Base-by-base conservation (phyloP, 2,329 filamentous ascomycete genomes). In the Phoma sp. region DNA sequence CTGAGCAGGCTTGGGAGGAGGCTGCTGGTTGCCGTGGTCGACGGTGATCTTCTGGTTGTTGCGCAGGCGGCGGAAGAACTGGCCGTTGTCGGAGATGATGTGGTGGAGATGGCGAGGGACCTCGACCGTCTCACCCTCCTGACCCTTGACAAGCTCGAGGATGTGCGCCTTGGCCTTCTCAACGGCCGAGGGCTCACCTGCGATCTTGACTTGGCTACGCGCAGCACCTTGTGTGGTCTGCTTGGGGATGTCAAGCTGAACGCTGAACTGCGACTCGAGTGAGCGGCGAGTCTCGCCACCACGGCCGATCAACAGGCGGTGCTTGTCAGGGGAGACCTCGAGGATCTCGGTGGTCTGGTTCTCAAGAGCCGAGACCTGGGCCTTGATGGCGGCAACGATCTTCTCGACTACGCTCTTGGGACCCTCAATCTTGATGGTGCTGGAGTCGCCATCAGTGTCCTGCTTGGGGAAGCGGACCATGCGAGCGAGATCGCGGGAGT, bases 391-490 rank as follows among this genome's bases (percentile, higher is more conserved):
- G 48, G 88, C 84, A 68, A 94, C 82, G 65, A 99, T 96, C 78
- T 91, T 96, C 67, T 96, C 89, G 2, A 98, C 94, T 22, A 99
- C 82, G 35, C 87, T 86, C 59, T 86, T 87, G 43, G 89, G 88
- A 27, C 95, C 95, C 77, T 97, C 93, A 6, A 99, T 82, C 73
- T 89, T 93, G 76, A 99, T 96, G 22, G 84, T 84, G 71, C 89
- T 91, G 24, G 84, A 85, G 70, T 89, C 91, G 39, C 90, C 92
- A 57, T 90, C 88, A 47, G 88, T 85, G 54, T 96, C 93, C 62
- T 91, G 88, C 74, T 93, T 92, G 53, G 95, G 95, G 82, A 99
- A 98, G 74, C 94, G 92, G 57, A 99, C 92, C 68, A 94, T 92
- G 60, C 94, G 90, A 46, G 92, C 91, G 66, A 95, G 85, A 59